Conservation (phyloP, 257 asterid genomes). For the Gentiana straminea region DNA sequence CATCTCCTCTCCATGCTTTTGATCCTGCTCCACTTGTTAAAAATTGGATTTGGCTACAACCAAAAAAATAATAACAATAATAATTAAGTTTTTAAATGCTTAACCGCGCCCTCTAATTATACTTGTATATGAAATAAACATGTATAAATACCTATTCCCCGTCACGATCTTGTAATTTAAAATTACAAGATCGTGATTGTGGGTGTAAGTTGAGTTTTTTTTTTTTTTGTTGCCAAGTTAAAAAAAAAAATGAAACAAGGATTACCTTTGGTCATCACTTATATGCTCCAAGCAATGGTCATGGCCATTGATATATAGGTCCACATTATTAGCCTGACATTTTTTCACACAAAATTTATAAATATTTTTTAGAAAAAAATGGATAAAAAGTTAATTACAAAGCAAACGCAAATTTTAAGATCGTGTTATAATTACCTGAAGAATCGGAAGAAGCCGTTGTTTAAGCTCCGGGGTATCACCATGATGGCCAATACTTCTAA, state of each 20-base stretch:
- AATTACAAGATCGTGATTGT: no score
- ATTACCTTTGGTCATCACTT: slow-evolving; percentile 41
- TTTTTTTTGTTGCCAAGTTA: not conserved
- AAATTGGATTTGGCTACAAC: slow-evolving; percentile 56
- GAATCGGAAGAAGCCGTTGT: slow-evolving; percentile 59
- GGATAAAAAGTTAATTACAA: no score
- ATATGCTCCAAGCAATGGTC: slow-evolving; percentile 81
- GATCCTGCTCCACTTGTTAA: slow-evolving; percentile 90
- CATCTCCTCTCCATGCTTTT: slow-evolving; percentile 87
- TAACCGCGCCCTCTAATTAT: no score
- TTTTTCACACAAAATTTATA: not conserved
- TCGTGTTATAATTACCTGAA: slow-evolving; percentile 32
- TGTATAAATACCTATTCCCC: no score
- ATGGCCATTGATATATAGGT: slow-evolving; percentile 71
- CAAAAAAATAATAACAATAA: not conserved
- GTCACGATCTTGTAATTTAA: no score
- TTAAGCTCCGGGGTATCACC: slow-evolving; percentile 82
- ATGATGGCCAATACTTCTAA: slow-evolving; percentile 79
- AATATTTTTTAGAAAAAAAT: not conserved
- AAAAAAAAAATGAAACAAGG: not conserved
- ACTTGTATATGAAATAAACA: no score
- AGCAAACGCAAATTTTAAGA: no score
- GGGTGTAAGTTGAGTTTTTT: no score
- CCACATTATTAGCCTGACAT: slow-evolving; percentile 50
- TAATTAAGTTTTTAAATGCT: no score